Conservation (phyloP, 1,284 basidiomycete species). For the Boletus mariae region DNA sequence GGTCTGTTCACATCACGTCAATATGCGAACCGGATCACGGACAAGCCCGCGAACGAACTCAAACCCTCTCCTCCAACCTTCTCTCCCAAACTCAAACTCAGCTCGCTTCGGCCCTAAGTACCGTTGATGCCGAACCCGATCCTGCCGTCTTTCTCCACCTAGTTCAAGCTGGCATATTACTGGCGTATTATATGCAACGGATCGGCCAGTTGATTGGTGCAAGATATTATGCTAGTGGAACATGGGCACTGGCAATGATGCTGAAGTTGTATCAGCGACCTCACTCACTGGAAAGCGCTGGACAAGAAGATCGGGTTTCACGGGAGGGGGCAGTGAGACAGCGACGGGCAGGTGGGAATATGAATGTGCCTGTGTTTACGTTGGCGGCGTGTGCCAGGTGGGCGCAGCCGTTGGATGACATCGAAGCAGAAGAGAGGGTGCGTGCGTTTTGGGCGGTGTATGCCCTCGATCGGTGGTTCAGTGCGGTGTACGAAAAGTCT, state of each 20-base stretch:
- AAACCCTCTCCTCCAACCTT: slow-evolving; percentile 20
- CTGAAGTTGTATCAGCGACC: slow-evolving; percentile 35
- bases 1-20: slow-evolving; percentile 34
- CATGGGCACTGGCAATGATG: slow-evolving; percentile 35
- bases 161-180: slow-evolving; percentile 46
- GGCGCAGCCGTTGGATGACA: slow-evolving; percentile 34
- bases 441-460: slow-evolving; percentile 47
- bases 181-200: slow-evolving; percentile 43
- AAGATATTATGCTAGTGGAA: slow-evolving; percentile 41
- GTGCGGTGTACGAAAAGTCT: slow-evolving; percentile 33
- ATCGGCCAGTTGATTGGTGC: slow-evolving; percentile 42
- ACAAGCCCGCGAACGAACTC: not conserved
- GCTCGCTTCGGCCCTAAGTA: slow-evolving; percentile 18
- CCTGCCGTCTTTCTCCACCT: slow-evolving; percentile 38
- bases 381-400: slow-evolving; percentile 20
- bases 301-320: not conserved
- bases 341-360: not conserved
- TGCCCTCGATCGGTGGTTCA: slow-evolving; percentile 39
- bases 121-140: slow-evolving; percentile 13
- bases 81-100: slow-evolving; percentile 33
- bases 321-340: not conserved
- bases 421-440: slow-evolving; percentile 47
- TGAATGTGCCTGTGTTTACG: slow-evolving; percentile 1
- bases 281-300: not conserved
- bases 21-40: slow-evolving; percentile 16